These are phyloP conservation scores for Pleurotus giganteus DNA, from an alignment of 768 basidiomycete species.

Conservation along the genomic window DNA sequence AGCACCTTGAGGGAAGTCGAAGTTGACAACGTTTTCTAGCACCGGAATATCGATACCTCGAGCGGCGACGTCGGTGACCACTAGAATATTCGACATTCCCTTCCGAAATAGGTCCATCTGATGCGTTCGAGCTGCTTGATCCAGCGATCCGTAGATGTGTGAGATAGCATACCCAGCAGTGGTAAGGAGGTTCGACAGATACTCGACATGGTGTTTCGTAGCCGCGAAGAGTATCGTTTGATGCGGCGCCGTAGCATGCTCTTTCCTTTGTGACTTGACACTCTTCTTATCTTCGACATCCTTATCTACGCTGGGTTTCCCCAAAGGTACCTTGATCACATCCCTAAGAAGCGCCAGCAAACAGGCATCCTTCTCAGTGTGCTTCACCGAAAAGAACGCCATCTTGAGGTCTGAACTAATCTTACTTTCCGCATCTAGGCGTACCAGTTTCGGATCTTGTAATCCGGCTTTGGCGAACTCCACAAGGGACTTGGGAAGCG, in stretches of 20 bases:
- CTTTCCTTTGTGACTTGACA: constrained; percentile 50
- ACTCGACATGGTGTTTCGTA: constrained; percentile 99
- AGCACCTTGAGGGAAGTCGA: constrained; percentile 94
- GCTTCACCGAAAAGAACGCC: constrained; percentile 92
- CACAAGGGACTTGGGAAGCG: constrained; percentile 91
- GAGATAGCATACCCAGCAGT: constrained; percentile 87
- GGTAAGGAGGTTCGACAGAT: constrained; percentile 73
- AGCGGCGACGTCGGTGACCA: constrained; percentile 98
- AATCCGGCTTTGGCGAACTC: constrained; percentile 99
- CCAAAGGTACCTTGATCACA: constrained; percentile 78
- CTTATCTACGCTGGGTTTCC: constrained; percentile 26
- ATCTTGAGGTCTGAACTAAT: constrained; percentile 91
- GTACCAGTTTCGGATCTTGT: constrained; percentile 88
- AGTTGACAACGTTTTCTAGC: constrained; percentile 95
- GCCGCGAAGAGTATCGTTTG: constrained; percentile 95
- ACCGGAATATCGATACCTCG: constrained; percentile 98
- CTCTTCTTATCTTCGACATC: constrained; percentile 35
- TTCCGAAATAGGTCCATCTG: constrained; percentile 92
- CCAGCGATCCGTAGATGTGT: constrained; percentile 93
- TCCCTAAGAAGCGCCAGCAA: constrained; percentile 82
- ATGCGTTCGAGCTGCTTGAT: constrained; percentile 83
- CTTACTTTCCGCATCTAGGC: constrained; percentile 95
- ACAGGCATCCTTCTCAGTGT: constrained; percentile 92
- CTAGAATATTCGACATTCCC: constrained; percentile 76
- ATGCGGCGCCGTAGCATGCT: constrained; percentile 63